Conservation (phyloP, 2,329 filamentous ascomycete genomes). For the Cladosporium phlei region DNA sequence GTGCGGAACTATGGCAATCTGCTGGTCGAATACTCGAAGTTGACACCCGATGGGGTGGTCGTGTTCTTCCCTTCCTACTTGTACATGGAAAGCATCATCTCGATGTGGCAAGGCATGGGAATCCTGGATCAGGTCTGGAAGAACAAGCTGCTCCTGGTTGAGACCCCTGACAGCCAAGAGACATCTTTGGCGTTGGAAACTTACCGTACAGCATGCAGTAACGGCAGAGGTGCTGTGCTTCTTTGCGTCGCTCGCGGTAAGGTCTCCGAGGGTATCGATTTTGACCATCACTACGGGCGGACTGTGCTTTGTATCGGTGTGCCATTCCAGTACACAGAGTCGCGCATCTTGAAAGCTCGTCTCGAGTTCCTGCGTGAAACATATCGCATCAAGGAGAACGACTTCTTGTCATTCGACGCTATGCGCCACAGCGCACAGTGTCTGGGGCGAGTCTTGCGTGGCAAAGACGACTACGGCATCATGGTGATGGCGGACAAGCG, state of each 20-base stretch:
- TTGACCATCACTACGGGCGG: constrained; percentile 95
- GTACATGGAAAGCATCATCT: constrained; percentile 99
- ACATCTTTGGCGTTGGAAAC: constrained; percentile 93
- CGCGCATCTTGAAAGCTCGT: constrained; percentile 88
- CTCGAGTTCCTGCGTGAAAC: constrained; percentile 96
- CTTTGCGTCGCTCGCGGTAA: constrained; percentile 95
- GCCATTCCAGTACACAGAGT: constrained; percentile 98
- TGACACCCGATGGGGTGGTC: constrained; percentile 96
- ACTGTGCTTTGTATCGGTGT: constrained; percentile 95
- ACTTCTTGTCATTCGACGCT: constrained; percentile 96
- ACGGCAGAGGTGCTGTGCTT: constrained; percentile 86
- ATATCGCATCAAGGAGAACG: constrained; percentile 93
- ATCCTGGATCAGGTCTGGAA: constrained; percentile 98
- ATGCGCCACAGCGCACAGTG: constrained; percentile 99
- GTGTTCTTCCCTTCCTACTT: constrained; percentile 98
- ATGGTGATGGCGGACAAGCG: constrained; percentile 95
- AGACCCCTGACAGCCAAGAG: constrained; percentile 95
- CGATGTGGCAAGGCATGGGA: constrained; percentile 98
- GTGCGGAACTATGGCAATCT: constrained; percentile 94
- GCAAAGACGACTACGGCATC: constrained; percentile 99
- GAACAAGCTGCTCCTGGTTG: constrained; percentile 95
- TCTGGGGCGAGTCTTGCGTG: constrained; percentile 84
- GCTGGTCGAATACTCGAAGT: constrained; percentile 88
- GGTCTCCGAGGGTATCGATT: constrained; percentile 97
- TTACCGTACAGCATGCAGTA: constrained; percentile 95